Conservation (phyloP, 1,284 basidiomycete species). For the Pyrrhoderma noxium region DNA sequence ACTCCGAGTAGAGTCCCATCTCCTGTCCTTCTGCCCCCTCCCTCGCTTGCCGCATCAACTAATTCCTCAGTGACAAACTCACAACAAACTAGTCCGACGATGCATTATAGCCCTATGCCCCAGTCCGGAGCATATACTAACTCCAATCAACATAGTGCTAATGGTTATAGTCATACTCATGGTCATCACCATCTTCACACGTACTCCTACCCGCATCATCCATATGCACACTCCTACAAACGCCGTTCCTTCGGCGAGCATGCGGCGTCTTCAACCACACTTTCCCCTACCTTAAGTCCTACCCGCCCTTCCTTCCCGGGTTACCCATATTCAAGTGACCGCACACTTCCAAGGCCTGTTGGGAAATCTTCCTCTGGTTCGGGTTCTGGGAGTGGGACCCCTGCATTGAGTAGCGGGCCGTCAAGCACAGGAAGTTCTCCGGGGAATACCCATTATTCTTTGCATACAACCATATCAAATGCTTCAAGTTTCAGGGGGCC, state of each 20-base stretch:
- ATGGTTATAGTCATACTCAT: conserved; percentile 20
- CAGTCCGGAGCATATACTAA: no score
- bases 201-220: conserved; percentile 33
- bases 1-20: conserved; percentile 60
- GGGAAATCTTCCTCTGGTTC: conserved; percentile 8
- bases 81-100: conserved; percentile 24
- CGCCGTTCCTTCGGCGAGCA: conserved; percentile 29
- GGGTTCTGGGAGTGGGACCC: conserved; percentile 10
- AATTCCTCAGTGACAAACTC: conserved; percentile 17
- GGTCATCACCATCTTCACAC: conserved; percentile 24
- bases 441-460: conserved; percentile 9
- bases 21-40: conserved; percentile 55
- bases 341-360: conserved; percentile 18
- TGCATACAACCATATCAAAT: background rate
- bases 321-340: conserved; percentile 32
- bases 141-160: no score
- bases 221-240: conserved; percentile 26
- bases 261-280: conserved; percentile 5
- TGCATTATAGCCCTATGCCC: conserved; percentile 31
- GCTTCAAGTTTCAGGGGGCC: conserved; percentile 8
- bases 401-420: conserved; percentile 16
- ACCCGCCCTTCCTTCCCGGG: conserved; percentile 15
- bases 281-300: conserved; percentile 15
- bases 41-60: conserved; percentile 23
- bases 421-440: conserved; percentile 19